Percentiles rank a stretch among this genome's conserved stretches.
Evolutionary conservation across 179 eudicot genomes (phyloP).

Genomic region (Nepenthes alata): DNA sequence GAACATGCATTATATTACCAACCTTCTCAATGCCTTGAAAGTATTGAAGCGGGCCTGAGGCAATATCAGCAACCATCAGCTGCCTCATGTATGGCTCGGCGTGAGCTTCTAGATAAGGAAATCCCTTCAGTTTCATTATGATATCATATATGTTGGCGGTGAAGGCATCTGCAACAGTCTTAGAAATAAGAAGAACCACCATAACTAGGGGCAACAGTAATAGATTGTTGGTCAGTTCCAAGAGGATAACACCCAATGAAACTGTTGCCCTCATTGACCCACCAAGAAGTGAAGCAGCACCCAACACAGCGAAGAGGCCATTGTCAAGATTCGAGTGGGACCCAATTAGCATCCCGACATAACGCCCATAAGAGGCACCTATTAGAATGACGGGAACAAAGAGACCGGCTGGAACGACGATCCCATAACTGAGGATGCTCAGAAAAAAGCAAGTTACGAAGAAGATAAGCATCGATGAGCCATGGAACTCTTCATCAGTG

Average conservation of each 20-base stretch:
- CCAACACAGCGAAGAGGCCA: conserved; percentile 86
- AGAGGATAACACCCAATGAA: conserved; percentile 69
- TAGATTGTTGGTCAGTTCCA: conserved; percentile 77
- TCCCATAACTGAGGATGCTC: conserved; percentile 70
- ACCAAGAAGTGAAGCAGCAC: conserved; percentile 80
- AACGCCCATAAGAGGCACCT: conserved; percentile 87
- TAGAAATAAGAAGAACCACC: conserved; percentile 78
- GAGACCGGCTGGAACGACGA: conserved; percentile 76
- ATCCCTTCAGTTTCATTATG: conserved; percentile 64
- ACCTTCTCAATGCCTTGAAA: conserved; percentile 76
- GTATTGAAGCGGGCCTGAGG: conserved; percentile 55
- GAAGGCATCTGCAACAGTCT: conserved; percentile 75
- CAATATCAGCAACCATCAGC: conserved; percentile 67
- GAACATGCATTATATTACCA: conserved; percentile 51
- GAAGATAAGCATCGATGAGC: conserved; percentile 52
- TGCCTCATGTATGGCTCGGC: conserved; percentile 94
- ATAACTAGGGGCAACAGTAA: conserved; percentile 62
- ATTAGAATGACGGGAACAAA: conserved; percentile 81
- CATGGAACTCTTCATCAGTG: conserved; percentile 69
- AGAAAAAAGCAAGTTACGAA: conserved; percentile 62
- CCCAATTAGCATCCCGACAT: conserved; percentile 61
- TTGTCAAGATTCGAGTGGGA: conserved; percentile 52
- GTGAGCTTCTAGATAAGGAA: conserved; percentile 71
- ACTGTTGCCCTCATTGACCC: conserved; percentile 95
- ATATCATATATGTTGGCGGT: conserved; percentile 58